phyloP scores from a whole-genome alignment of 2,329 filamentous ascomycete genomes.

The Ceratocystis harringtonii region DNA sequence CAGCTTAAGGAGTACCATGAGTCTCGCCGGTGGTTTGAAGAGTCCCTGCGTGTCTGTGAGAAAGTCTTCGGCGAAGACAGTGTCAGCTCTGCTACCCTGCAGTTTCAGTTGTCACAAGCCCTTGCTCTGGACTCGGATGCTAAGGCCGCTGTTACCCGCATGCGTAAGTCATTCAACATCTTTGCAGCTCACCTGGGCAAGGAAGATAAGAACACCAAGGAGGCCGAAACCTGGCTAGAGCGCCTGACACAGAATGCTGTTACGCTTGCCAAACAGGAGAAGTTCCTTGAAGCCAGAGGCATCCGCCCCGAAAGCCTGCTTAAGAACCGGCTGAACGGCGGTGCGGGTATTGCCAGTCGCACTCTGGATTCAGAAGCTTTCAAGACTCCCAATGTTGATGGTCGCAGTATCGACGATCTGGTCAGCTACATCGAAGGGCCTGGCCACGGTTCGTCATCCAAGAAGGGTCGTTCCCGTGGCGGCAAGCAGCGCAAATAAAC shows the following conservation, averaged over 20 bases:
- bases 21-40: conserved; percentile 92
- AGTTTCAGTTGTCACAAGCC: conserved; percentile 94
- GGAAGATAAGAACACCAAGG: conserved; percentile 93
- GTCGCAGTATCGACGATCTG: conserved; percentile 80
- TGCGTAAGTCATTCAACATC: conserved; percentile 94
- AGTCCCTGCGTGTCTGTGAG: conserved; percentile 77
- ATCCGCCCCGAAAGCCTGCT: conserved; percentile 51
- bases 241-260: conserved; percentile 94
- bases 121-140: conserved; percentile 91
- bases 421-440: conserved; percentile 85
- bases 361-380: conserved; percentile 14
- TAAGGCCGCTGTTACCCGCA: conserved; percentile 77
- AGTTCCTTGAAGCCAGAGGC: conserved; percentile 63
- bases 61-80: conserved; percentile 77
- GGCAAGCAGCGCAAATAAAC: conserved; percentile 35
- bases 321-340: conserved; percentile 22
- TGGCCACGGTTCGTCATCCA: conserved; percentile 32
- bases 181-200: conserved; percentile 77
- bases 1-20: conserved; percentile 88
- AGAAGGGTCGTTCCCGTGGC: conserved; percentile 23
- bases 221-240: conserved; percentile 91
- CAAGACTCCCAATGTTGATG: conserved; percentile 38
- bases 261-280: conserved; percentile 82
- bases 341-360: conserved; percentile 21
- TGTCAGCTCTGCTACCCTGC: conserved; percentile 81